A percentile compares a stretch with the other conserved stretches of the same genome.
These are phyloP conservation scores for Podospora pseudopauciseta DNA, from an alignment of 495 filamentous ascomycete species.

Conservation along the genomic window DNA sequence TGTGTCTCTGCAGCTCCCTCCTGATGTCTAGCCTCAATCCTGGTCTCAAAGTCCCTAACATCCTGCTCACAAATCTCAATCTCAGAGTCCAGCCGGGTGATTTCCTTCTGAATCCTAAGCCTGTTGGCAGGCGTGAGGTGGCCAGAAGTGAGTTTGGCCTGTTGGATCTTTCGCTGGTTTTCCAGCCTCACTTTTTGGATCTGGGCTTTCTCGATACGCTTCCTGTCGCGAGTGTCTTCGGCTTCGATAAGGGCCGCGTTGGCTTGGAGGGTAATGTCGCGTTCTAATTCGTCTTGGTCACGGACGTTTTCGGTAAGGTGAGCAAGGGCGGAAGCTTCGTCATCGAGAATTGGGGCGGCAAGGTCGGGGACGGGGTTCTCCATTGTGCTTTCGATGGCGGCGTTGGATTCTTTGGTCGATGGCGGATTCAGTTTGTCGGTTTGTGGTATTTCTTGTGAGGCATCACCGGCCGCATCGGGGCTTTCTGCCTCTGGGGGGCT, in stretches of 20 bases:
- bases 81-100: slow-evolving; percentile 58
- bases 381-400: neutral
- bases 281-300: slow-evolving; percentile 80
- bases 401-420: neutral
- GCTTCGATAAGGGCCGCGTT: slow-evolving; percentile 73
- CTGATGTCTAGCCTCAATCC: slow-evolving; percentile 69
- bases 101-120: slow-evolving; percentile 56
- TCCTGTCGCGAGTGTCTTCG: slow-evolving; percentile 82
- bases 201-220: slow-evolving; percentile 74
- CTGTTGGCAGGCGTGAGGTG: slow-evolving; percentile 39
- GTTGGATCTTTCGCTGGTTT: slow-evolving; percentile 40
- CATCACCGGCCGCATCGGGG: neutral
- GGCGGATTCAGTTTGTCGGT: neutral
- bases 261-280: slow-evolving; percentile 69
- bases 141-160: slow-evolving; percentile 40
- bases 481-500: neutral
- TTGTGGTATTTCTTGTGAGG: neutral
- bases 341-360: slow-evolving; percentile 33
- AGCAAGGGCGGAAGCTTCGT: slow-evolving; percentile 63
- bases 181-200: slow-evolving; percentile 53
- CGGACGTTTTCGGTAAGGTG: slow-evolving; percentile 70
- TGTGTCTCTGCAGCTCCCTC: slow-evolving; percentile 44
- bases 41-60: slow-evolving; percentile 68
- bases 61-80: slow-evolving; percentile 62
- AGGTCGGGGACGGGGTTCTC: neutral